Conservation (phyloP, 164 flowering plant species). For the Aristolochia californica region DNA sequence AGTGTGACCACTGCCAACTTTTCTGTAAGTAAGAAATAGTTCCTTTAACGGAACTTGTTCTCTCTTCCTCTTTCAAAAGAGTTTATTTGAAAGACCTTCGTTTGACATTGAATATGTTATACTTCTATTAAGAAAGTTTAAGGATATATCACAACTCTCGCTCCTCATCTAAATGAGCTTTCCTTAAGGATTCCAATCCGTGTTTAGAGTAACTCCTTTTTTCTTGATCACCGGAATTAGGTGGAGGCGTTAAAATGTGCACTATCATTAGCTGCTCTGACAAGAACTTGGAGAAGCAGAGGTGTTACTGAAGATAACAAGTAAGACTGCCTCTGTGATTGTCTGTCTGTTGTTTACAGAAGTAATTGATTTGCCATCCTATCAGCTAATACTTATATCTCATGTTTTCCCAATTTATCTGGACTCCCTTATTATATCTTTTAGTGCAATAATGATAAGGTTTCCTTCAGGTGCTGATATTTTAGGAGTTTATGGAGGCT, state of each 20-base stretch:
- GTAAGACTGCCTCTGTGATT: slow-evolving; percentile 16
- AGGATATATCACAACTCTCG: no score
- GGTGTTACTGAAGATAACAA: slow-evolving; percentile 93
- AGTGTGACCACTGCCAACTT: slow-evolving; percentile 97
- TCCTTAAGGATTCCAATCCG: no score
- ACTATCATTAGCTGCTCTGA: slow-evolving; percentile 65
- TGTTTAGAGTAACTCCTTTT: neutral
- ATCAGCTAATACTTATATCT: no score
- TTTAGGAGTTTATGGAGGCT: no score
- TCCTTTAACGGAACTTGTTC: neutral
- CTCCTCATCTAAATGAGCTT: no score
- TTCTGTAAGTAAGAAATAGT: slow-evolving; percentile 40
- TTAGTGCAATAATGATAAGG: no score
- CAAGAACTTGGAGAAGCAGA: slow-evolving; percentile 64
- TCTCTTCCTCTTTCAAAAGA: neutral
- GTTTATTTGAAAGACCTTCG: no score
- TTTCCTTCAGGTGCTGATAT: no score
- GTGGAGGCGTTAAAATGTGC: slow-evolving; percentile 90
- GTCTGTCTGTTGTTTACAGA: neutral
- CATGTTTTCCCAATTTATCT: no score
- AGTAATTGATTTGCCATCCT: neutral
- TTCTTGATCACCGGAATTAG: slow-evolving; percentile 21
- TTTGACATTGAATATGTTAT: no score
- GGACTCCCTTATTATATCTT: no score
- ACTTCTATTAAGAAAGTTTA: no score